These are phyloP conservation scores for Sphenostylis stenocarpa DNA, from an alignment of 306 rosid species.

Conservation along the genomic window DNA sequence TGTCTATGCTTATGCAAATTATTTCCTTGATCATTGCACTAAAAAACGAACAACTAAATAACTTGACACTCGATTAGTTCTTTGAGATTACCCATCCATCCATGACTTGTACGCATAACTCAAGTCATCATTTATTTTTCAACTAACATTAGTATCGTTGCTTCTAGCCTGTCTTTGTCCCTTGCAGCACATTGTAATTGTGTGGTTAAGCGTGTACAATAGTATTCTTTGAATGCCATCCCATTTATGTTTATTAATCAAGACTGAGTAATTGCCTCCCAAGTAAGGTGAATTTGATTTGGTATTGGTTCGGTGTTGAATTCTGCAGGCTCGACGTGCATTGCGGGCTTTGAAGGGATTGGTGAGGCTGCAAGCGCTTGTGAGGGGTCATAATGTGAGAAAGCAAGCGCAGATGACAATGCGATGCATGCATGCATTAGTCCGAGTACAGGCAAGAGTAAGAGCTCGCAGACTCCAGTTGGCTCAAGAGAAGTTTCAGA, in stretches of 20 bases:
- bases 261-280: neutral
- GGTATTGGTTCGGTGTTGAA: neutral
- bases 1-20: neutral
- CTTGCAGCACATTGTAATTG: neutral
- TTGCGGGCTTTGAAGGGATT: constrained; percentile 85
- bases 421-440: constrained; percentile 97
- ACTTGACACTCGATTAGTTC: neutral
- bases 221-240: neutral
- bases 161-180: neutral
- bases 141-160: neutral
- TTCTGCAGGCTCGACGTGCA: constrained; percentile 81
- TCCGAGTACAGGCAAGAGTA: constrained; percentile 82
- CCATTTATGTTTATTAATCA: neutral
- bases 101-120: neutral
- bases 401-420: constrained; percentile 97
- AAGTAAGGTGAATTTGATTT: neutral
- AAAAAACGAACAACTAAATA: neutral
- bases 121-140: neutral
- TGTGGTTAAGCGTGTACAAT: neutral
- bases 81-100: neutral
- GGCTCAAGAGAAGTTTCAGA: constrained; percentile 51
- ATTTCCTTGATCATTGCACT: neutral
- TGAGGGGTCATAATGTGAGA: constrained; percentile 88
- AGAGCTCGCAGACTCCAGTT: constrained; percentile 72
- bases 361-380: constrained; percentile 89